Evolutionary conservation across 441 rosid genomes (phyloP), one percentile per base, ranked within the genome.

Genomic region (Mallotus japonicus): DNA sequence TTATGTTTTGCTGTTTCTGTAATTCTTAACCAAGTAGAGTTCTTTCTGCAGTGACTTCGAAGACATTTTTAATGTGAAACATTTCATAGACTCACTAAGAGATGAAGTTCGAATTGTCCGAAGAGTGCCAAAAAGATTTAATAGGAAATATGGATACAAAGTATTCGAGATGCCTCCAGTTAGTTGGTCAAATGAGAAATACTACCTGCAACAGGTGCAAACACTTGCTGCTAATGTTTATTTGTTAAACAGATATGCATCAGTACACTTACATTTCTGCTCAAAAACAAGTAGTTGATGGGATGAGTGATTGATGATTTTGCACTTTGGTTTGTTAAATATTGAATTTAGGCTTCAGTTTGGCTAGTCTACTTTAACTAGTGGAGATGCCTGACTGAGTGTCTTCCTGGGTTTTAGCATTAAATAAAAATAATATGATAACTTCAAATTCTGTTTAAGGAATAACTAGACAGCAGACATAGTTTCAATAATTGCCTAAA

Each of bases 161-260:
- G 81, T 89, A 74, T 77, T 91, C 40, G 79, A 77, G 83, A 91
- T 92, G 98, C 90, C 95, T 50, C 99, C 99, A 51, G 88, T 95
- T 70, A 95, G 99, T 88, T 95, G 99, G 99, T 95, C 99, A 80
- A 89, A 86, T 77, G 96, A 90, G 66, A 91, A 85, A 24, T 95
- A 95, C 81, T 95, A 95, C 80, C 77, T 95, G 78, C 87, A 91
- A 62, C 97, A 91, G 99, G 98, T 95, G 67, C 66, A 81, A 22
- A 58, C 51, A 13, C 62, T 61, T 65, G 8, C 34, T 58, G 65
- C 34, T 47, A 65, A 20, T 15, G 34, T 69, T 3, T 66, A 24
- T 75, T 47, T 6, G 50, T 7, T 15, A 17, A 15, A 37, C 40
- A 37, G 40, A 37, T 37, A 5, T 37, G 40, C 40, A 37, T 10